phyloP scores from a whole-genome alignment of 2,329 filamentous ascomycete genomes.

The Bisporella sp. region DNA sequence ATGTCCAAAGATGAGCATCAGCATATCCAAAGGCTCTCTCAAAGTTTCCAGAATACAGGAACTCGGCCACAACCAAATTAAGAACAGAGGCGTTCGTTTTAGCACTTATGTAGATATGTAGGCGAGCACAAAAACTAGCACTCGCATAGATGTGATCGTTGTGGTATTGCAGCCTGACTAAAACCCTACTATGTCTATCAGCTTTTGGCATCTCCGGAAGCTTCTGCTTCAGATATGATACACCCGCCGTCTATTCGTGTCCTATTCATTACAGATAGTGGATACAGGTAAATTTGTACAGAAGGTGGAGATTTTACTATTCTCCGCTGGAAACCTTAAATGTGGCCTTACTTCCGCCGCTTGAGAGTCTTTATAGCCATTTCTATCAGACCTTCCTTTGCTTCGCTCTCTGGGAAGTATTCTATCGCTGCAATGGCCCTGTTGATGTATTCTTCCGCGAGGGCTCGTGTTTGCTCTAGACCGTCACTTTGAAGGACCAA shows the following conservation, averaged over 20 bases:
- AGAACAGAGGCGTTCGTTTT: too few relatives aligned
- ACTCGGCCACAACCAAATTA: too few relatives aligned
- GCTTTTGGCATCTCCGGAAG: too few relatives aligned
- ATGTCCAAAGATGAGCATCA: too few relatives aligned
- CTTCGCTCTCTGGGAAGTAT: constrained; percentile 86
- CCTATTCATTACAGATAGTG: neutral
- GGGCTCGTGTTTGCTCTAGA: constrained; percentile 81
- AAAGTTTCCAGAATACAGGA: too few relatives aligned
- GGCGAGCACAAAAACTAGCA: too few relatives aligned
- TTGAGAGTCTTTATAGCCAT: constrained; percentile 93
- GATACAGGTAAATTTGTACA: neutral
- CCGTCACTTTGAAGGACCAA: constrained; percentile 79
- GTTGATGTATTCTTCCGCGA: constrained; percentile 86
- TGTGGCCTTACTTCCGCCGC: constrained; percentile 63
- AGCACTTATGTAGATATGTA: too few relatives aligned
- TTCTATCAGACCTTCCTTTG: constrained; percentile 82
- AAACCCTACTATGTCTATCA: too few relatives aligned
- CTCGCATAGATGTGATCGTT: too few relatives aligned
- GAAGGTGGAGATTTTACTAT: neutral
- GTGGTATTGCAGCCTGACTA: too few relatives aligned
- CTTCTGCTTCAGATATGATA: neutral
- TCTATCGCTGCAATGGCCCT: constrained; percentile 81
- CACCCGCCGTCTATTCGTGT: neutral
- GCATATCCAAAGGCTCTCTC: too few relatives aligned
- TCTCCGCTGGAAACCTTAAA: too few relatives aligned